phyloP scores from a whole-genome alignment of 257 asterid species.

The Solanum medicagineum region DNA sequence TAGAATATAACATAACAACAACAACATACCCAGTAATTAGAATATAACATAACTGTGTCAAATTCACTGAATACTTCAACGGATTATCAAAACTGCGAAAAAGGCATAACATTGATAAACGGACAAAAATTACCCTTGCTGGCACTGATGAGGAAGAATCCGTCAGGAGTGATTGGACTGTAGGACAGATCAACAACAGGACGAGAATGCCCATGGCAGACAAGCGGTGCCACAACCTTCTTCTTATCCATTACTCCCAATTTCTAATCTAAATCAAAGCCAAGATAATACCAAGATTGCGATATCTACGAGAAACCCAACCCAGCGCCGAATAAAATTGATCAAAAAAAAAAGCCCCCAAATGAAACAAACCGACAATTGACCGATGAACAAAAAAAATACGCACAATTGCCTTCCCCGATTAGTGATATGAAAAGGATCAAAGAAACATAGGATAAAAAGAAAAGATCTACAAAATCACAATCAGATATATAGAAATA shows the following conservation, averaged over 20 bases:
- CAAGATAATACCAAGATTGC: not conserved
- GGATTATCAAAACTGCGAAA: not conserved
- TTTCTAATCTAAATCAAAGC: not conserved
- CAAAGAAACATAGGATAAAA: conserved; percentile 12
- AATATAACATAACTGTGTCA: not conserved
- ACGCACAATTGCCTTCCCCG: not conserved
- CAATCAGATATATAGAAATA: conserved; percentile 8
- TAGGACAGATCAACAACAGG: conserved; percentile 97
- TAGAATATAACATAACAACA: not conserved
- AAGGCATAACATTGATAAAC: not conserved
- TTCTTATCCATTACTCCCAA: conserved; percentile 67
- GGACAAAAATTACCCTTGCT: conserved; percentile 79
- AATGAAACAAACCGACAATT: conserved; percentile 16
- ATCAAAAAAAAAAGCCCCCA: conserved; percentile 9
- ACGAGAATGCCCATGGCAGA: conserved; percentile 98
- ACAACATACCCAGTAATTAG: too few species aligned
- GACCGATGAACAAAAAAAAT: conserved; percentile 18
- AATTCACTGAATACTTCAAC: not conserved
- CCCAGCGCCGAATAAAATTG: conserved; percentile 8
- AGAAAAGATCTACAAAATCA: conserved; percentile 5
- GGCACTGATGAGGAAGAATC: conserved; percentile 91
- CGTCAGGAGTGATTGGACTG: conserved; percentile 95
- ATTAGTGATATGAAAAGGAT: not conserved
- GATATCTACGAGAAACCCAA: not conserved
- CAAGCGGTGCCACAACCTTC: conserved; percentile 78